Conservation (phyloP, 306 rosid genomes). For the Cicer yamashitae region DNA sequence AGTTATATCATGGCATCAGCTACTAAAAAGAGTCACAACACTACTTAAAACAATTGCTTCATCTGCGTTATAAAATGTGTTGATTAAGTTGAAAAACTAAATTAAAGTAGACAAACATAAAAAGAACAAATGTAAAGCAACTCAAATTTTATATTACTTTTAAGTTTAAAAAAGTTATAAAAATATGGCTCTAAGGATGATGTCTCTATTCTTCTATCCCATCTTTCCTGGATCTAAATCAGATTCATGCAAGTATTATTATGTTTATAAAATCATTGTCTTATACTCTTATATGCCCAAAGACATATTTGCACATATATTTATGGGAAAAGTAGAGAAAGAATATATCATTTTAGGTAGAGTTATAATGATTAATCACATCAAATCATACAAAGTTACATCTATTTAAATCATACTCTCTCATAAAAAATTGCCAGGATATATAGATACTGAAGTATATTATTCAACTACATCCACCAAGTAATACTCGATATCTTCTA, state of each 20-base stretch:
- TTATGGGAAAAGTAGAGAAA: neutral
- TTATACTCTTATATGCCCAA: neutral
- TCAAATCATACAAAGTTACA: neutral
- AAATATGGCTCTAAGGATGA: neutral
- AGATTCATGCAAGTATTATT: neutral
- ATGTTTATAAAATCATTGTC: neutral
- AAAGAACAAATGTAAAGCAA: neutral
- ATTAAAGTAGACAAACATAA: neutral
- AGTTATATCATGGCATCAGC: neutral
- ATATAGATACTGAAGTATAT: neutral
- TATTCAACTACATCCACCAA: neutral
- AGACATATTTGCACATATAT: neutral
- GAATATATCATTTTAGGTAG: neutral
- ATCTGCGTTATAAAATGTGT: neutral
- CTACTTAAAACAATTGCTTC: neutral
- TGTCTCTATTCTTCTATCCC: neutral
- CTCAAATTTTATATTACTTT: neutral
- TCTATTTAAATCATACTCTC: neutral
- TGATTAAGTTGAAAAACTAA: neutral
- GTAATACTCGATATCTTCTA: neutral
- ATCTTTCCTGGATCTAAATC: neutral
- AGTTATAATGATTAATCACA: neutral
- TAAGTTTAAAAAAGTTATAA: neutral
- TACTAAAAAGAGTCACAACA: neutral
- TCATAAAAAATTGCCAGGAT: neutral